These are phyloP conservation scores for Rhodosporidiobolus odoratus DNA, from an alignment of 768 basidiomycete species.

Conservation along the genomic window DNA sequence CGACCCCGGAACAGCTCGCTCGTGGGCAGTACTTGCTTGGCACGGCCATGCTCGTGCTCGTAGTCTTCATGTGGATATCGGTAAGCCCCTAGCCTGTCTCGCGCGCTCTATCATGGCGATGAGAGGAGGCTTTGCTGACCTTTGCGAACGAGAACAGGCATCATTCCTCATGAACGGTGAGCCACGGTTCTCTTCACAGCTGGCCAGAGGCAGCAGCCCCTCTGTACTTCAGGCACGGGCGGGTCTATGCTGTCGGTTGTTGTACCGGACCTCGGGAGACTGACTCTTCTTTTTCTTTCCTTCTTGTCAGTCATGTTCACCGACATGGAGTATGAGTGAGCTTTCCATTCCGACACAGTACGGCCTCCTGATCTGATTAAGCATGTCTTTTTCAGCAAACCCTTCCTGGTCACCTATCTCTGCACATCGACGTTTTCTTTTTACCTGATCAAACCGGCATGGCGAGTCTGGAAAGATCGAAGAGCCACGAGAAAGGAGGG, in stretches of 20 bases:
- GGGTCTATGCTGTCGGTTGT: too few relatives aligned
- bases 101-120: not conserved
- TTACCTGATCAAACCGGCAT: constrained; percentile 54
- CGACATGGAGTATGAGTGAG: constrained; percentile 42
- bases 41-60: constrained; percentile 63
- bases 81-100: constrained; percentile 1
- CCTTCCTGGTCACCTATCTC: constrained; percentile 67
- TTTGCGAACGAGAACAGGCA: constrained; percentile 6
- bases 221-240: too few relatives aligned
- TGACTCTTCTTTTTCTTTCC: not conserved
- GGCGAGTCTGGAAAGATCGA: constrained; percentile 12
- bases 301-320: constrained; percentile 73
- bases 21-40: constrained; percentile 56
- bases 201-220: not conserved
- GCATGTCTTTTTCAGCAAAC: constrained; percentile 24
- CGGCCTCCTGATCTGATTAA: not conserved
- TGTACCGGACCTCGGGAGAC: not conserved
- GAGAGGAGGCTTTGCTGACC: not conserved
- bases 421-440: constrained; percentile 82
- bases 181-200: not conserved
- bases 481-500: constrained; percentile 9
- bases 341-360: constrained; percentile 1
- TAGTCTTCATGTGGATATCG: constrained; percentile 52
- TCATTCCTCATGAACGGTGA: constrained; percentile 34
- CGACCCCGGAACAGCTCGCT: not conserved